These are phyloP conservation scores for Rubroshorea leprosula DNA, from an alignment of 345 rosid genomes.

Conservation along the genomic window DNA sequence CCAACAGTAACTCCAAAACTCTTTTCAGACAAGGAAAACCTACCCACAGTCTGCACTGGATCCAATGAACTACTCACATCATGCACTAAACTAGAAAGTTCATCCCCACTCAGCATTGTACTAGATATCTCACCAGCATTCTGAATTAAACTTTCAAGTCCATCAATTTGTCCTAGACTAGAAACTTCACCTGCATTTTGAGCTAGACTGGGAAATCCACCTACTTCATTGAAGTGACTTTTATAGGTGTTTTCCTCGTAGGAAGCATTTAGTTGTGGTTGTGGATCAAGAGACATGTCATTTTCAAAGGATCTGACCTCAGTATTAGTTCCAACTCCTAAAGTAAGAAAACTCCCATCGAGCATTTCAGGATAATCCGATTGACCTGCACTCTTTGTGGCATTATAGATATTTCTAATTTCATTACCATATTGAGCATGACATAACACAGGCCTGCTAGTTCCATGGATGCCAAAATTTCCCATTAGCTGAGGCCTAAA, in stretches of 20 bases:
- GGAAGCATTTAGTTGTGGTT: slow-evolving; percentile 8
- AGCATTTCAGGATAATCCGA: slow-evolving; percentile 12
- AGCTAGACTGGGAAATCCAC: no score
- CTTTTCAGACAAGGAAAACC: no score
- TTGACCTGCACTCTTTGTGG: slow-evolving; percentile 5
- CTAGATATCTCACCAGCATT: slow-evolving; percentile 4
- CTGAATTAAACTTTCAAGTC: neutral
- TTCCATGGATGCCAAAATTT: neutral
- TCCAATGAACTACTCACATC: no score
- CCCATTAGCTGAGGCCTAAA: slow-evolving; percentile 3
- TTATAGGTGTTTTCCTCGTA: slow-evolving; percentile 4
- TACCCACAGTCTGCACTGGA: no score
- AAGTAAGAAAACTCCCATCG: slow-evolving; percentile 25
- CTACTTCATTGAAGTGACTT: neutral
- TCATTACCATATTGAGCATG: slow-evolving; percentile 7
- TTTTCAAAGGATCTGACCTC: slow-evolving; percentile 9
- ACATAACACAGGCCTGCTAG: neutral
- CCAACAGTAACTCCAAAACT: no score
- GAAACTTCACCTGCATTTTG: slow-evolving; percentile 12
- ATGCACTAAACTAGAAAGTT: neutral
- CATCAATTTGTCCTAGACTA: slow-evolving; percentile 9
- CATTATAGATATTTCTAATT: slow-evolving; percentile 7
- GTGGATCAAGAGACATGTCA: no score
- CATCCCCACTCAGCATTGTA: slow-evolving; percentile 3
- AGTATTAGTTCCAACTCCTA: slow-evolving; percentile 16